Conservation (phyloP, 2,329 filamentous ascomycete species). For the Phyllosticta citrichinensis region DNA sequence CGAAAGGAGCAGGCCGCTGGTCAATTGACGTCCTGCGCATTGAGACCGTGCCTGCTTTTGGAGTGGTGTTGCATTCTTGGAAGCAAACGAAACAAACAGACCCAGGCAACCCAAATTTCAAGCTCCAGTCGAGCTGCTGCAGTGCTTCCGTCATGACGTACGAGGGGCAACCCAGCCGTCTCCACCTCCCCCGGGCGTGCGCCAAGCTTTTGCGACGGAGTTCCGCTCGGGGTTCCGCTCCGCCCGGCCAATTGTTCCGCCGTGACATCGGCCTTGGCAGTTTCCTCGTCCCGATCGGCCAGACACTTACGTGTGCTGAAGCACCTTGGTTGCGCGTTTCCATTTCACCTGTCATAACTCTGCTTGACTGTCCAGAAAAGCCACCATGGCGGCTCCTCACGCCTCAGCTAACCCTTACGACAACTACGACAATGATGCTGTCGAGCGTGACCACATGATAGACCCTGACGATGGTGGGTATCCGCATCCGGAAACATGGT, state of each 20-base stretch:
- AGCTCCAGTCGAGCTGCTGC: not conserved
- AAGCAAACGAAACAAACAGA: not conserved
- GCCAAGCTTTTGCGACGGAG: no score
- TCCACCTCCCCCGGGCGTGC: not conserved
- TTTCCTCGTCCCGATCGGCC: not conserved
- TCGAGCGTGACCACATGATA: slow-evolving; percentile 40
- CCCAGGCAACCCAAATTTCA: not conserved
- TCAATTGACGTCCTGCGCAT: not conserved
- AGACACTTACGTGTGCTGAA: not conserved
- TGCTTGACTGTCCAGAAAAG: not conserved
- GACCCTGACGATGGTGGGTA: slow-evolving; percentile 42
- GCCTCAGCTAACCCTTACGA: slow-evolving; percentile 24
- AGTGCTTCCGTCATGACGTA: not conserved
- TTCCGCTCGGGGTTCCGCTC: not conserved
- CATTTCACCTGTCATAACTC: not conserved
- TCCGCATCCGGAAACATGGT: slow-evolving; percentile 10
- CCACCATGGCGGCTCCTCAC: not conserved
- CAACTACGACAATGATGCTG: slow-evolving; percentile 35
- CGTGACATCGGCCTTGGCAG: not conserved
- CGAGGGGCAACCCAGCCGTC: not conserved
- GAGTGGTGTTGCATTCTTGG: not conserved
- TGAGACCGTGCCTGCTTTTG: not conserved
- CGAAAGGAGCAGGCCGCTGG: not conserved
- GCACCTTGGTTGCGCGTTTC: not conserved
- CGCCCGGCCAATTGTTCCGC: not conserved